These are phyloP conservation scores for Phaeosphaeria sp. DNA, from an alignment of 2,329 filamentous ascomycete genomes.

Conservation along the genomic window DNA sequence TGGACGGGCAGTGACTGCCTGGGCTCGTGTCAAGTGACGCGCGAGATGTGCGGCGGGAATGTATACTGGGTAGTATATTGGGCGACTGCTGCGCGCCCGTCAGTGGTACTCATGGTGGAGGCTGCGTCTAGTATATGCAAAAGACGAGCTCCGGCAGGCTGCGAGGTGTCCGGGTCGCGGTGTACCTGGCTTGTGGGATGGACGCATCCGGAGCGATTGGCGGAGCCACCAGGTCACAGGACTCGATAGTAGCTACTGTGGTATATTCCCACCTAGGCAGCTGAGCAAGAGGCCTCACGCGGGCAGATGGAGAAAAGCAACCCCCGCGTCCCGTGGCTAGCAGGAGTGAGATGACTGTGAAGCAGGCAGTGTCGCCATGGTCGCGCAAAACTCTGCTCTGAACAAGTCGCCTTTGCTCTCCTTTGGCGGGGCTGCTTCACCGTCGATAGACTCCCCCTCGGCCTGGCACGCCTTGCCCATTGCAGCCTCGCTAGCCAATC, in stretches of 20 bases:
- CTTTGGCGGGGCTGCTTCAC: neutral
- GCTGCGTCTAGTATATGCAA: neutral
- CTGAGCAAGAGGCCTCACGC: neutral
- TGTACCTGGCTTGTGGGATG: conserved; percentile 20
- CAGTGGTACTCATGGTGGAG: conserved; percentile 10
- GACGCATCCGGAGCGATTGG: conserved; percentile 43
- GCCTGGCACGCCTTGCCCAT: neutral
- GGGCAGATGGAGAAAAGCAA: neutral
- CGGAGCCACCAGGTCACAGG: conserved; percentile 21
- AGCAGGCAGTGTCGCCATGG: neutral
- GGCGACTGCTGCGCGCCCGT: conserved; percentile 21
- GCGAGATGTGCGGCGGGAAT: neutral
- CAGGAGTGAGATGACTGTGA: no score
- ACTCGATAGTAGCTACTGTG: conserved; percentile 1
- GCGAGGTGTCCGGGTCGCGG: conserved; percentile 8
- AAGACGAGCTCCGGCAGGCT: conserved; percentile 3
- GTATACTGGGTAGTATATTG: neutral
- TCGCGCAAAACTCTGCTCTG: neutral
- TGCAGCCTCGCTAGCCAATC: neutral
- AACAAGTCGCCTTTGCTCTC: neutral
- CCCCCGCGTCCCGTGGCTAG: no score
- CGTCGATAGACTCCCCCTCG: neutral
- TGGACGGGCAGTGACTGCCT: no score
- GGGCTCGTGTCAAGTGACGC: no score
- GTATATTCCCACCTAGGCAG: neutral